Conservation (phyloP, 164 flowering plant species). For the Echeveria elegans region DNA sequence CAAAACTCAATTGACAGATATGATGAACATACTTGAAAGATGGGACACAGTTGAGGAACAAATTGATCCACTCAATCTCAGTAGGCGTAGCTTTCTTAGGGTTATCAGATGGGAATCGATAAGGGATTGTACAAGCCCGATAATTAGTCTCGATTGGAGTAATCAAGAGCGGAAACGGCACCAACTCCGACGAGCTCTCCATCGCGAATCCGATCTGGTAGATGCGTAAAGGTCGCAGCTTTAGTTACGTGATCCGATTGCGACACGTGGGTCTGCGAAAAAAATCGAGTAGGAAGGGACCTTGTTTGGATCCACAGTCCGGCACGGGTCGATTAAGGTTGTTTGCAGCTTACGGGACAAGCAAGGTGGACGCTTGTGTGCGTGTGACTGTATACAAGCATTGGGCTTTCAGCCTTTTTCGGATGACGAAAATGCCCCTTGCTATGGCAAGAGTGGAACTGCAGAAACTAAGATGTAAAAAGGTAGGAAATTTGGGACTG, state of each 20-base stretch:
- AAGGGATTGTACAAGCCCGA: conserved; percentile 85
- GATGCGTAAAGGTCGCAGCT: not conserved
- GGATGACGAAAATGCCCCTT: conserved; percentile 1
- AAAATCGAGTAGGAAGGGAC: not conserved
- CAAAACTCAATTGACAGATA: no score
- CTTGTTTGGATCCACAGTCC: not conserved
- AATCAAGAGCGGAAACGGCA: conserved; percentile 41
- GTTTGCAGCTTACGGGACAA: not conserved
- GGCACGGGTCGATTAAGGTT: not conserved
- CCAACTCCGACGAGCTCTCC: conserved; percentile 50
- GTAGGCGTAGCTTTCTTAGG: conserved; percentile 74
- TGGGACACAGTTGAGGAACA: conserved; percentile 76
- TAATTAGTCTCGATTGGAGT: conserved; percentile 63
- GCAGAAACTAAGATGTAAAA: not conserved
- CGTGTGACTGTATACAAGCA: no score
- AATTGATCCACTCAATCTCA: conserved; percentile 83
- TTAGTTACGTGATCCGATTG: not conserved
- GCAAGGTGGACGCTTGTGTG: not conserved
- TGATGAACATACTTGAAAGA: conserved; percentile 52
- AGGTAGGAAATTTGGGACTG: not conserved
- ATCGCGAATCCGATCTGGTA: conserved; percentile 10
- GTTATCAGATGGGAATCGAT: conserved; percentile 80
- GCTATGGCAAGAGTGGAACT: not conserved
- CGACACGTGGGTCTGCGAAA: not conserved
- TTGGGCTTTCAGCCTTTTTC: not conserved